Evolutionary conservation across 768 basidiomycete species (phyloP).

Genomic region (Tricholoma flavovirens): DNA sequence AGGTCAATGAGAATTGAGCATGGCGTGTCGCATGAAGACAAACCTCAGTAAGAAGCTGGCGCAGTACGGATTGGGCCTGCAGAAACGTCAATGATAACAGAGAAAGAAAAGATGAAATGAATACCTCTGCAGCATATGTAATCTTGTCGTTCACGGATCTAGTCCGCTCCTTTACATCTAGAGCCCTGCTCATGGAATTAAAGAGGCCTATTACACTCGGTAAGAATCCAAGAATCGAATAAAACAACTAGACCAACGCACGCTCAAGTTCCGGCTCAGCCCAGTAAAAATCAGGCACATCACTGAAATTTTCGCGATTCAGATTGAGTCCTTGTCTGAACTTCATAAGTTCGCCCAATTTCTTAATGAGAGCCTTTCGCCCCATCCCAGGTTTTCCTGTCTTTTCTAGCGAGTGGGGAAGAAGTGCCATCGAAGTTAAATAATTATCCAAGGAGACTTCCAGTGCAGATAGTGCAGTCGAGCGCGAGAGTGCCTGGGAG

Average conservation of each 20-base stretch:
- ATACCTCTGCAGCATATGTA: conserved; percentile 80
- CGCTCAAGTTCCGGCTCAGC: conserved; percentile 86
- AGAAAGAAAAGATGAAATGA: neutral
- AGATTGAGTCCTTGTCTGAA: conserved; percentile 91
- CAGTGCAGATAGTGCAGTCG: conserved; percentile 81
- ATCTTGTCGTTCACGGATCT: conserved; percentile 87
- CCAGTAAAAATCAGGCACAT: conserved; percentile 93
- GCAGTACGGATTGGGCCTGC: conserved; percentile 79
- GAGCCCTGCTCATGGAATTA: conserved; percentile 74
- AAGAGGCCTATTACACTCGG: conserved; percentile 56
- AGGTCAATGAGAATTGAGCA: conserved; percentile 2
- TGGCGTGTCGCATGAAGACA: neutral
- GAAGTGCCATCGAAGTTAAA: conserved; percentile 71
- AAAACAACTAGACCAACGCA: conserved; percentile 22
- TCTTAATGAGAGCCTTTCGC: conserved; percentile 80
- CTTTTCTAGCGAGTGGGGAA: conserved; percentile 70
- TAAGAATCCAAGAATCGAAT: neutral
- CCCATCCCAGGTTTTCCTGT: conserved; percentile 83
- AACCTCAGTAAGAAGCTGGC: conserved; percentile 87
- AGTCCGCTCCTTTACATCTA: conserved; percentile 82
- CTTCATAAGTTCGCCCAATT: conserved; percentile 86
- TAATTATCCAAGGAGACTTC: conserved; percentile 82
- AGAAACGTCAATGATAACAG: conserved; percentile 1
- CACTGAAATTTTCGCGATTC: conserved; percentile 82
- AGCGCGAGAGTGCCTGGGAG: conserved; percentile 87